Evolutionary conservation across 768 basidiomycete species (phyloP).

Genomic region (Kwoniella sp.): DNA sequence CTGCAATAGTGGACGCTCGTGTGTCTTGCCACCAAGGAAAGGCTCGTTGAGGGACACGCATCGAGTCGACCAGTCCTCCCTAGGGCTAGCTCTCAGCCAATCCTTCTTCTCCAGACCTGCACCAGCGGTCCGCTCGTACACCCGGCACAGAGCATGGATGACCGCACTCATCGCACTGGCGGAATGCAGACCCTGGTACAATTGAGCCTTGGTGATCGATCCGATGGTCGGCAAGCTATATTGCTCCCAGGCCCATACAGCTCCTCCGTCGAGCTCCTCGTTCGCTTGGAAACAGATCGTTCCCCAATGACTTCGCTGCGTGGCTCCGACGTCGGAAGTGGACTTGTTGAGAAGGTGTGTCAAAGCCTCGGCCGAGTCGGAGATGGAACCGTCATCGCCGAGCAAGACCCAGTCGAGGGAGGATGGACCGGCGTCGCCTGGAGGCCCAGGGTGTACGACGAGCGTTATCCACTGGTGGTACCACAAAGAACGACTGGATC

Average conservation of each 20-base stretch:
- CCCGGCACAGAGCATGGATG: slow-evolving; percentile 38
- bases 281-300: slow-evolving; percentile 49
- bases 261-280: slow-evolving; percentile 48
- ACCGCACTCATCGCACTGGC: slow-evolving; percentile 37
- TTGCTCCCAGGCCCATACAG: slow-evolving; percentile 53
- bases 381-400: slow-evolving; percentile 40
- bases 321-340: not conserved
- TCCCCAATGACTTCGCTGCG: slow-evolving; percentile 44
- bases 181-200: slow-evolving; percentile 46
- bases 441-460: slow-evolving; percentile 50
- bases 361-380: slow-evolving; percentile 31
- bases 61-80: slow-evolving; percentile 14
- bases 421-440: slow-evolving; percentile 51
- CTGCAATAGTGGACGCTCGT: slow-evolving; percentile 43
- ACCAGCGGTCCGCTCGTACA: slow-evolving; percentile 26
- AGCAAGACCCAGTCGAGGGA: slow-evolving; percentile 51
- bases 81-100: slow-evolving; percentile 22
- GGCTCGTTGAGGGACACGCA: slow-evolving; percentile 19
- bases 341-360: slow-evolving; percentile 21
- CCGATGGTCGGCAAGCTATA: slow-evolving; percentile 37
- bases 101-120: slow-evolving; percentile 15
- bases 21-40: slow-evolving; percentile 36
- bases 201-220: slow-evolving; percentile 39
- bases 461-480: slow-evolving; percentile 44
- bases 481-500: slow-evolving; percentile 11